Conservation (phyloP, 345 rosid genomes). For the Fremontodendron californicum region DNA sequence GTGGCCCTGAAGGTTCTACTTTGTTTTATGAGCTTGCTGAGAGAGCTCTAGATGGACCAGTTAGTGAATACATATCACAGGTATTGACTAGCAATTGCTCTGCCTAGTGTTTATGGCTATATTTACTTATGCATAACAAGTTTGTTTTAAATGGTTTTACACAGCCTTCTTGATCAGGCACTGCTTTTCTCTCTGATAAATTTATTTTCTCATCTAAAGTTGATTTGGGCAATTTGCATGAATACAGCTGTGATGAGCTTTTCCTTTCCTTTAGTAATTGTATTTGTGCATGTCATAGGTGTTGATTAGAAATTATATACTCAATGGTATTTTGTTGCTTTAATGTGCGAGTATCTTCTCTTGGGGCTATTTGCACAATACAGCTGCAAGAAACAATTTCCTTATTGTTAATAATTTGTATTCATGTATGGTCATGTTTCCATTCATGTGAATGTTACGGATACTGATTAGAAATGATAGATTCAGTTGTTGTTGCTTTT, state of each 20-base stretch:
- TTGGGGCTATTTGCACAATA: no score
- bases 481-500: not conserved
- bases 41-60: constrained; percentile 76
- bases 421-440: no score
- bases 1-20: constrained; percentile 75
- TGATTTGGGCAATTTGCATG: not conserved
- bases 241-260: not conserved
- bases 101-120: not conserved
- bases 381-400: no score
- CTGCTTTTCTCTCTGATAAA: not conserved
- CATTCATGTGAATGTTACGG: no score
- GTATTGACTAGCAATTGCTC: constrained; percentile 27
- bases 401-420: no score
- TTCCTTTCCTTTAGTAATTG: not conserved
- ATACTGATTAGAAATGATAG: not conserved
- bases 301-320: not conserved
- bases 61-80: constrained; percentile 65
- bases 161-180: not conserved
- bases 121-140: not conserved
- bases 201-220: not conserved
- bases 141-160: not conserved
- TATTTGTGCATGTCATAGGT: not conserved
- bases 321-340: not conserved
- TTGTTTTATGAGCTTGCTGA: constrained; percentile 81
- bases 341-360: no score